Conservation (phyloP, 768 basidiomycete species). For the Pisolithus orientalis region DNA sequence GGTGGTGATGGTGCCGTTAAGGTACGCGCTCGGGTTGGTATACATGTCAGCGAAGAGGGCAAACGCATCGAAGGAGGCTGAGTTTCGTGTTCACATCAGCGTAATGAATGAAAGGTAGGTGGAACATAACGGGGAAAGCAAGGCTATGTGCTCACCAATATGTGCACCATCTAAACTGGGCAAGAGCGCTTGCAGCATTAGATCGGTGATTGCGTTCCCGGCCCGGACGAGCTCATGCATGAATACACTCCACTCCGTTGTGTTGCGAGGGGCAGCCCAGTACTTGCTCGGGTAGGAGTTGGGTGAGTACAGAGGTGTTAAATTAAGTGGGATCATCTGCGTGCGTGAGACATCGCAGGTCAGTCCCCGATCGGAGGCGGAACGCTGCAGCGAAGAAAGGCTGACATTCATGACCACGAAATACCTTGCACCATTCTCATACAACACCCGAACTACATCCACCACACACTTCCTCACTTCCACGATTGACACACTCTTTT, state of each 20-base stretch:
- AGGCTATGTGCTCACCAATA: slow-evolving; percentile 38
- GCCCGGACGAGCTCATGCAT: slow-evolving; percentile 48
- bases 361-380: not conserved
- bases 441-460: slow-evolving; percentile 52
- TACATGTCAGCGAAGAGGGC: slow-evolving; percentile 56
- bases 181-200: slow-evolving; percentile 45
- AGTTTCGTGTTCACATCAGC: not conserved
- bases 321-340: slow-evolving; percentile 54
- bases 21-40: slow-evolving; percentile 41
- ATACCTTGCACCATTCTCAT: slow-evolving; percentile 54
- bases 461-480: slow-evolving; percentile 53
- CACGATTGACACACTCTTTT: slow-evolving; percentile 42
- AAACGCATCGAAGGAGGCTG: slow-evolving; percentile 59
- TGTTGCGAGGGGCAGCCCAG: slow-evolving; percentile 46
- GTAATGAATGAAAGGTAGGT: not conserved
- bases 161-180: slow-evolving; percentile 47
- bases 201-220: slow-evolving; percentile 45
- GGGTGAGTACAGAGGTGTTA: slow-evolving; percentile 40
- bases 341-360: not conserved
- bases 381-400: not conserved
- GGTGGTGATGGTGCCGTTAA: slow-evolving; percentile 45
- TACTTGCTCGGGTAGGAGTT: slow-evolving; percentile 44
- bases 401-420: slow-evolving; percentile 66
- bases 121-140: not conserved
- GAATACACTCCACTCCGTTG: slow-evolving; percentile 50